Conservation (phyloP, 2,329 filamentous ascomycete species). For the Thielaviopsis ethacetica region DNA sequence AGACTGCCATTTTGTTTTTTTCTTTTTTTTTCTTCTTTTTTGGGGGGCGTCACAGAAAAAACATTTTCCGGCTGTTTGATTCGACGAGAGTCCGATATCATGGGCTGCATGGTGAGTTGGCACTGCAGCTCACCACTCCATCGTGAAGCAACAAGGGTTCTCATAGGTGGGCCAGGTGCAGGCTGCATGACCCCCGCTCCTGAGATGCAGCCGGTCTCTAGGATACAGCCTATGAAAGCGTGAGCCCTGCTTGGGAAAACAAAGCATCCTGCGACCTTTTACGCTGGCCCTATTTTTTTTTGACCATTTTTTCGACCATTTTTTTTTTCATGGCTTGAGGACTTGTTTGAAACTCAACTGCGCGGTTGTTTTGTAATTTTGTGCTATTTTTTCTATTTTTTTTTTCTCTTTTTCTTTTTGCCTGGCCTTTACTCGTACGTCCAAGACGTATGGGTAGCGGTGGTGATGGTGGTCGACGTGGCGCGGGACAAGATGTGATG, state of each 20-base stretch:
- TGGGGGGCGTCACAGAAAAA: not conserved
- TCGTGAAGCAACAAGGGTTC: slow-evolving; percentile 10
- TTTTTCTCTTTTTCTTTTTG: not conserved
- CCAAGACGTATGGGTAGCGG: not conserved
- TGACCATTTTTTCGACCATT: not conserved
- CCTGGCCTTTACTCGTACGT: not conserved
- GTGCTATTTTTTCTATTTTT: not conserved
- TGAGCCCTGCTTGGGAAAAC: slow-evolving; percentile 7
- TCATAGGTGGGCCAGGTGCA: slow-evolving; percentile 6
- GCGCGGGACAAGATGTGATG: not conserved
- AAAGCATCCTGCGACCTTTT: slow-evolving; percentile 5
- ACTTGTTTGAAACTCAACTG: not conserved
- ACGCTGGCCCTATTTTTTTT: not conserved
- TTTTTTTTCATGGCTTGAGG: not conserved
- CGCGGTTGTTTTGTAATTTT: not conserved
- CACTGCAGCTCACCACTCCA: slow-evolving; percentile 11
- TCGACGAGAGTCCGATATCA: slow-evolving; percentile 4
- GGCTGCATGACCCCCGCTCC: slow-evolving; percentile 9
- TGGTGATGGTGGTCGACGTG: not conserved
- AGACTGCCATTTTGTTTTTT: not conserved
- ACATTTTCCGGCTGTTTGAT: not conserved
- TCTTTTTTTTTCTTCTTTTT: not conserved
- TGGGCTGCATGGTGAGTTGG: slow-evolving; percentile 12
- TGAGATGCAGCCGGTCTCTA: not conserved
- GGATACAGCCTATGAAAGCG: slow-evolving; percentile 9